Evolutionary conservation across 495 filamentous ascomycete genomes (phyloP), one percentile per base, ranked within the genome.

Genomic region (Penicillium flavigenum): DNA sequence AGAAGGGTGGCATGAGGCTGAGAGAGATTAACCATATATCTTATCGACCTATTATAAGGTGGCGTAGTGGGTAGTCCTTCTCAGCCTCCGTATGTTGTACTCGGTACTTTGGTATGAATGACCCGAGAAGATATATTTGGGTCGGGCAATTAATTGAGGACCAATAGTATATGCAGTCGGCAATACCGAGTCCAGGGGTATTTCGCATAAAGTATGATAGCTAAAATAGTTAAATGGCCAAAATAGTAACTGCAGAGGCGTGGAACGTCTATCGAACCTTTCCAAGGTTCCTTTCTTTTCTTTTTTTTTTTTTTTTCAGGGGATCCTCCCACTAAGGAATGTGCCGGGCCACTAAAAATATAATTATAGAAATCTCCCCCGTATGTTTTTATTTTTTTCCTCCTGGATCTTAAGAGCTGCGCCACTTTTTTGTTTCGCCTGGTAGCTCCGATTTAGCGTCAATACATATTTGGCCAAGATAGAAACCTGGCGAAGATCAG

Each of bases 251-350:
- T 29, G 49, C 34, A 52, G 36, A 52, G 41, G 49, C 49, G 49
- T 52, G 49, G 49, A 39, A 52, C 49, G 36, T 41, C 32, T 27
- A 24, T 38, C 47, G 47, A 50, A 50, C 32, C 32, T 50, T 50
- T 50, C 32, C 47, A 14, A 19, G 6, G 31, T 38, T 38, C 20
- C 12, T 51, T 41, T 51, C 29, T 52, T 29, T 29, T 29, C 9
- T 8, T 31, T 41, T 51, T 42, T 52, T 41, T 51, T 42, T 52
- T 29, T 29, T 29, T 29, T 8, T 31, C 32, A 52, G 49, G 24
- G 36, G 49, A 52, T 20, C 46, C 10, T 48, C 27, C 29, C 46
- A 48, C 46, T 48, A 48, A 48, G 32, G 47, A 50, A 50, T 50
- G 47, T 38, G 31, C 47, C 47, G 46, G 46, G 46, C 46, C 46